These are phyloP conservation scores for Raffaelea albimanens DNA, from an alignment of 2,329 filamentous ascomycete species.

Conservation along the genomic window DNA sequence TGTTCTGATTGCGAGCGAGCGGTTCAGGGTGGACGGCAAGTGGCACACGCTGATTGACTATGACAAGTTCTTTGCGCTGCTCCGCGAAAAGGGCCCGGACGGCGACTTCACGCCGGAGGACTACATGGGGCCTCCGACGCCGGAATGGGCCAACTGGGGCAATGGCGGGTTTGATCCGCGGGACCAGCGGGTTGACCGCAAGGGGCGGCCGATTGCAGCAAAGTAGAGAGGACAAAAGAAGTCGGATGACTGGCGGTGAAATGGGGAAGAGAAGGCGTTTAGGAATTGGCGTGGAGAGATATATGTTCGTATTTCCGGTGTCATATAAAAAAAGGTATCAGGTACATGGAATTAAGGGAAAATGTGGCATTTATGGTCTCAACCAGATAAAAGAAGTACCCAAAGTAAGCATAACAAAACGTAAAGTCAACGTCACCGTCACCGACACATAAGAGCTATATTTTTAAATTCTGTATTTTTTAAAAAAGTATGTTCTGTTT, in stretches of 20 bases:
- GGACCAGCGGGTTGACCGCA: constrained; percentile 78
- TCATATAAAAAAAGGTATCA: too few relatives aligned
- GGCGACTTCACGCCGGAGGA: constrained; percentile 77
- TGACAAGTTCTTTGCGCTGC: constrained; percentile 72
- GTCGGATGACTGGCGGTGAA: background rate
- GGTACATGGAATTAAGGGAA: background rate
- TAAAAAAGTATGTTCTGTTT: constrained; percentile 4
- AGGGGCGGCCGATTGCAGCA: constrained; percentile 58
- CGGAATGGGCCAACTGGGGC: constrained; percentile 92
- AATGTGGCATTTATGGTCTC: background rate
- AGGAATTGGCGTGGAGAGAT: background rate
- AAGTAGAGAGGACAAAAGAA: constrained; percentile 4
- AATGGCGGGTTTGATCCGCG: constrained; percentile 89
- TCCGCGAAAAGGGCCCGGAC: constrained; percentile 58
- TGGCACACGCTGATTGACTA: constrained; percentile 96
- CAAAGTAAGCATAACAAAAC: background rate
- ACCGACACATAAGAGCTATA: too few relatives aligned
- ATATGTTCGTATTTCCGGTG: background rate
- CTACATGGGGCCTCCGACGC: constrained; percentile 76
- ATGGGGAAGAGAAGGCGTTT: background rate
- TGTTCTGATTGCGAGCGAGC: constrained; percentile 70
- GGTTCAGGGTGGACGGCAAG: constrained; percentile 66
- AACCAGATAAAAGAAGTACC: background rate
- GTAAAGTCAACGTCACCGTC: constrained; percentile 4
- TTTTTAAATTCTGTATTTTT: background rate